These are phyloP conservation scores for Arthrobotrys entomopaga DNA, from an alignment of 2,329 filamentous ascomycete genomes.

Conservation along the genomic window DNA sequence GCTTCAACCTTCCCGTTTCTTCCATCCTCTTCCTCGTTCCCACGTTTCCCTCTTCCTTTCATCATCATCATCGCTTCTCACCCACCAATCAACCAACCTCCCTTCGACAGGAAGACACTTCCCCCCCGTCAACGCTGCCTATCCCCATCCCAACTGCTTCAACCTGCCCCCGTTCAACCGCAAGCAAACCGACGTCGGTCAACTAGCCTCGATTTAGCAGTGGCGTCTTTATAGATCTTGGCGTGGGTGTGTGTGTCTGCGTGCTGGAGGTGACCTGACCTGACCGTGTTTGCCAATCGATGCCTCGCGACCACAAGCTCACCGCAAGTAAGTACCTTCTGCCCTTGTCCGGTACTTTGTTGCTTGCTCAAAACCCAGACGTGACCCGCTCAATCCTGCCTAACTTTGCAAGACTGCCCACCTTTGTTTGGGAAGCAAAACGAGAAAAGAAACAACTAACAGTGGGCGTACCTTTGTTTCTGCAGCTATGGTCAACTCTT, in stretches of 20 bases:
- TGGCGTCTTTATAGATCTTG: conserved; percentile 25
- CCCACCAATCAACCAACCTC: conserved; percentile 31
- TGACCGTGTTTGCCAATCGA: conserved; percentile 54
- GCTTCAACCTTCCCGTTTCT: too few species aligned
- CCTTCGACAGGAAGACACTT: background rate
- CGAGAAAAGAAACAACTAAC: conserved; percentile 9
- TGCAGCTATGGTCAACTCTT: conserved; percentile 54
- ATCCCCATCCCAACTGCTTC: conserved; percentile 3
- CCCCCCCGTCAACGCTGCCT: background rate
- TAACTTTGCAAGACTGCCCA: too few species aligned
- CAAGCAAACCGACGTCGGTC: conserved; percentile 16
- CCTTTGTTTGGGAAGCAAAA: too few species aligned
- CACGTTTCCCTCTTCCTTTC: conserved; percentile 16
- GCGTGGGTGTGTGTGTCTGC: conserved; percentile 13
- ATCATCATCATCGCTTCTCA: conserved; percentile 39
- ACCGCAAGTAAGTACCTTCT: conserved; percentile 9
- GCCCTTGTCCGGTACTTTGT: too few species aligned
- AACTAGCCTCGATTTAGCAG: conserved; percentile 9
- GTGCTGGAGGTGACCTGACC: conserved; percentile 1
- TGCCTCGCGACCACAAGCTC: conserved; percentile 53
- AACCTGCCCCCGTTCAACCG: conserved; percentile 17
- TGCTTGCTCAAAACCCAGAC: background rate
- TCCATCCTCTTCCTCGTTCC: background rate
- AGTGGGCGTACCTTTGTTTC: background rate
- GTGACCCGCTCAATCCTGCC: background rate